Conservation (phyloP, 768 basidiomycete genomes). For the Tulasnella sp. region DNA sequence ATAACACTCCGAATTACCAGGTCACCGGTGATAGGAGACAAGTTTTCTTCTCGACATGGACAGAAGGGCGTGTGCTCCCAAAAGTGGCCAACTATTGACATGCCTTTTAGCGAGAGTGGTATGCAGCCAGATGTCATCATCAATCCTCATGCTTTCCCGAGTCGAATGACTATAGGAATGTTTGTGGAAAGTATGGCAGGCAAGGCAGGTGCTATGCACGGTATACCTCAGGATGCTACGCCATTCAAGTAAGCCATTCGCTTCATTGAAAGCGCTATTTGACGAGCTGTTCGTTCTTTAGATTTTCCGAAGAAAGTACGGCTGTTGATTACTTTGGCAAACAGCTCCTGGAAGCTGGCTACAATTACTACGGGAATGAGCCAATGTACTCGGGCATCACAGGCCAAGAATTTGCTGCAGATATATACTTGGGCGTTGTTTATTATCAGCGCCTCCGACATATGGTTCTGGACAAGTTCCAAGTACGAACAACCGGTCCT, state of each 20-base stretch:
- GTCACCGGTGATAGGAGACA: constrained; percentile 95
- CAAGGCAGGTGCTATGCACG: constrained; percentile 98
- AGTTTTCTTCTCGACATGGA: constrained; percentile 97
- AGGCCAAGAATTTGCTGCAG: constrained; percentile 94
- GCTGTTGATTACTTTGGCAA: constrained; percentile 96
- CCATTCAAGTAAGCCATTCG: constrained; percentile 71
- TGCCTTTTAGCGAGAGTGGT: constrained; percentile 98
- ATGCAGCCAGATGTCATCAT: constrained; percentile 99
- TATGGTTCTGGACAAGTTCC: constrained; percentile 99
- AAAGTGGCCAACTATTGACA: constrained; percentile 95
- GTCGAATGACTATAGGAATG: constrained; percentile 99
- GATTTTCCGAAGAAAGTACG: constrained; percentile 93
- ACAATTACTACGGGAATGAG: constrained; percentile 98
- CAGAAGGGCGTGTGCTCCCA: constrained; percentile 99
- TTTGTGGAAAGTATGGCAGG: constrained; percentile 98
- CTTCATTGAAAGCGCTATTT: constrained; percentile 12
- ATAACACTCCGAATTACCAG: constrained; percentile 87
- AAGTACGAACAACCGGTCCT: constrained; percentile 95
- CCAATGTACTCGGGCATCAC: constrained; percentile 99
- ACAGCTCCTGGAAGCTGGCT: constrained; percentile 84
- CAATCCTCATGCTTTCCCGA: constrained; percentile 98
- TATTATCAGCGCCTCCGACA: constrained; percentile 98
- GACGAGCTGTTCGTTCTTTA: constrained; percentile 23
- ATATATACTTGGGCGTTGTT: constrained; percentile 96
- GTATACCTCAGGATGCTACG: constrained; percentile 94